These are phyloP conservation scores for Diaporthe citri DNA, from an alignment of 2,329 filamentous ascomycete genomes.

Conservation along the genomic window DNA sequence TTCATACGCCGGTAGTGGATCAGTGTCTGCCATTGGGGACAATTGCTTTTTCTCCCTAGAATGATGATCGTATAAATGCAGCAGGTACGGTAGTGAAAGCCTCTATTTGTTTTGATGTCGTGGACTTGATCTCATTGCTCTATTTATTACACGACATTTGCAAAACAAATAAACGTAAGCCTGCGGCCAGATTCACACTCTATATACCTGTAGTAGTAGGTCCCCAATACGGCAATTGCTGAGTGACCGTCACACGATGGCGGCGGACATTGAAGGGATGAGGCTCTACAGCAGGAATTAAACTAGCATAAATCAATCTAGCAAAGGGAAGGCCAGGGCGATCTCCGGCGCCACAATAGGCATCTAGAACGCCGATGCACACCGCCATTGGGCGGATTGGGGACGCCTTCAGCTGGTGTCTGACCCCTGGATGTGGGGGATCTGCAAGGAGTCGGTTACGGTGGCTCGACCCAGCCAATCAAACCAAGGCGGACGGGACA, in stretches of 20 bases:
- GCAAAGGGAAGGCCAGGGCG: not conserved
- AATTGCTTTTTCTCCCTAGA: not conserved
- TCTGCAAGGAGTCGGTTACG: constrained; percentile 8
- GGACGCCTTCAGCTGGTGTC: constrained; percentile 27
- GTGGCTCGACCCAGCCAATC: constrained; percentile 23
- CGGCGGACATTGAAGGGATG: constrained; percentile 25
- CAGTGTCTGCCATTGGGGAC: not conserved
- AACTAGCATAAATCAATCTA: constrained; percentile 17
- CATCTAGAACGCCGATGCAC: not conserved
- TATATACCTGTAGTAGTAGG: constrained; percentile 6
- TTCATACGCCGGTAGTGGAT: not conserved
- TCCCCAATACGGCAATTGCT: not conserved
- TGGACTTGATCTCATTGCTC: not conserved
- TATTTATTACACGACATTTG: not conserved
- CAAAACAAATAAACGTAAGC: not conserved
- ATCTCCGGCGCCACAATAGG: constrained; percentile 24
- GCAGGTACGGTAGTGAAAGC: not conserved
- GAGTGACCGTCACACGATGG: constrained; percentile 13
- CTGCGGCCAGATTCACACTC: not conserved
- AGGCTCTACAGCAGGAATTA: constrained; percentile 30
- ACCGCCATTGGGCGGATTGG: not conserved
- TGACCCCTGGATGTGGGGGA: constrained; percentile 25
- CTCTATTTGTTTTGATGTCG: not conserved
- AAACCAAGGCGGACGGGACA: not conserved
- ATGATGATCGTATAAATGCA: not conserved